A percentile compares a stretch with the other conserved stretches of the same genome.
These are phyloP conservation scores for Suhomyces bokatorum DNA, from an alignment of 1,139 yeast species.

Conservation along the genomic window DNA sequence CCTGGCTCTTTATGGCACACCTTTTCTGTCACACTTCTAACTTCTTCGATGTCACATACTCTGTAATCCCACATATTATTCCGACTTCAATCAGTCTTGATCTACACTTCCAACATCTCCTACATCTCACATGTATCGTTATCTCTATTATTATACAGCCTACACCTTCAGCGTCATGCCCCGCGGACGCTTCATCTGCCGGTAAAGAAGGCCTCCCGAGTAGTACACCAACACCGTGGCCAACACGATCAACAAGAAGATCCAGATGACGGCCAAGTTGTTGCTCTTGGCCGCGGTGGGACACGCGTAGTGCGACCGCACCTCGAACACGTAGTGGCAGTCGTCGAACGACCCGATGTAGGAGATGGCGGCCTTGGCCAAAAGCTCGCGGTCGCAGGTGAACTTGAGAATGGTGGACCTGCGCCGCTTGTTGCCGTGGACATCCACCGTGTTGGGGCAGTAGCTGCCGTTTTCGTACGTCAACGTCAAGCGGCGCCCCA, in stretches of 20 bases:
- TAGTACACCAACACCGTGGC: constrained; percentile 57
- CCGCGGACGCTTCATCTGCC: constrained; percentile 17
- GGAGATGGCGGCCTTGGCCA: constrained; percentile 64
- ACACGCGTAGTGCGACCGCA: constrained; percentile 84
- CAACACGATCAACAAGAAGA: constrained; percentile 52
- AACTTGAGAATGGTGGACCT: constrained; percentile 72
- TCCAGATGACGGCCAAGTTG: constrained; percentile 60
- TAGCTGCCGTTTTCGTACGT: constrained; percentile 72
- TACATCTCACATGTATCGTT: neutral
- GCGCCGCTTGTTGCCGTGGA: constrained; percentile 44
- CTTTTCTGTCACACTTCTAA: too few species aligned
- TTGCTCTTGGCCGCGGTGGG: constrained; percentile 69
- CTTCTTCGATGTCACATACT: too few species aligned
- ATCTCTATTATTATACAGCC: neutral
- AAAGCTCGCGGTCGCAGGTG: constrained; percentile 76
- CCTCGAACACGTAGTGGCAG: constrained; percentile 84
- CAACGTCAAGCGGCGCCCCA: constrained; percentile 71
- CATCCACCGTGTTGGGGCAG: constrained; percentile 47
- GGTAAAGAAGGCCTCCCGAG: constrained; percentile 56
- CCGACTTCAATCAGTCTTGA: too few species aligned
- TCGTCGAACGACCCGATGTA: constrained; percentile 73
- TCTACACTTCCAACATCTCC: too few species aligned
- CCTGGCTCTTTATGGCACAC: too few species aligned
- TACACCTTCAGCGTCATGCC: constrained; percentile 8
- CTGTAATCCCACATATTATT: too few species aligned